Evolutionary conservation across 345 rosid species (phyloP).

Genomic region (Hypericum androsaemum): DNA sequence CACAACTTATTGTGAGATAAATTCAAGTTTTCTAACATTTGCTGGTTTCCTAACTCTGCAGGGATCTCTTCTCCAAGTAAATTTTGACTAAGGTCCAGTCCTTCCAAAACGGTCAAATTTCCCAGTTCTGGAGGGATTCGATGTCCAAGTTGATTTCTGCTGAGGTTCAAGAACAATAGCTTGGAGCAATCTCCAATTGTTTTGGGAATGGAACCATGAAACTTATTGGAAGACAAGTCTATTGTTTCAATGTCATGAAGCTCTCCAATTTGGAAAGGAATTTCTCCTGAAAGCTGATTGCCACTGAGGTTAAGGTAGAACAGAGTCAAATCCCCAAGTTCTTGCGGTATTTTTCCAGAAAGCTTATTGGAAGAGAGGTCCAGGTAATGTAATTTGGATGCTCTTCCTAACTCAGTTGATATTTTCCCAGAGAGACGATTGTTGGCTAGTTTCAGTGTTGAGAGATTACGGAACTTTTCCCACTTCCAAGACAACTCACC

Average conservation of each 20-base stretch:
- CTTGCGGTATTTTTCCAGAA: conserved; percentile 5
- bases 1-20: conserved; percentile 9
- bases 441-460: neutral
- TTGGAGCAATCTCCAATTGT: conserved; percentile 5
- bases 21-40: neutral
- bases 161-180: conserved; percentile 3
- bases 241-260: neutral
- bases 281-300: neutral
- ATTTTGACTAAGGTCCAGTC: conserved; percentile 16
- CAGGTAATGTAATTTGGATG: neutral
- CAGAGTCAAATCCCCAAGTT: neutral
- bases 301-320: neutral
- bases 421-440: conserved; percentile 6
- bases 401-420: neutral
- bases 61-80: conserved; percentile 5
- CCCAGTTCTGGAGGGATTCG: conserved; percentile 5
- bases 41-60: neutral
- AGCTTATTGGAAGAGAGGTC: conserved; percentile 9
- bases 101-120: neutral
- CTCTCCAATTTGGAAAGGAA: neutral
- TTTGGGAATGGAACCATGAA: conserved; percentile 3
- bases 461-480: conserved; percentile 1
- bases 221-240: conserved; percentile 8
- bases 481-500: conserved; percentile 14
- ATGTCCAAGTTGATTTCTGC: neutral